phyloP scores from a whole-genome alignment of 2,329 filamentous ascomycete species.

The Talaromyces sp. region DNA sequence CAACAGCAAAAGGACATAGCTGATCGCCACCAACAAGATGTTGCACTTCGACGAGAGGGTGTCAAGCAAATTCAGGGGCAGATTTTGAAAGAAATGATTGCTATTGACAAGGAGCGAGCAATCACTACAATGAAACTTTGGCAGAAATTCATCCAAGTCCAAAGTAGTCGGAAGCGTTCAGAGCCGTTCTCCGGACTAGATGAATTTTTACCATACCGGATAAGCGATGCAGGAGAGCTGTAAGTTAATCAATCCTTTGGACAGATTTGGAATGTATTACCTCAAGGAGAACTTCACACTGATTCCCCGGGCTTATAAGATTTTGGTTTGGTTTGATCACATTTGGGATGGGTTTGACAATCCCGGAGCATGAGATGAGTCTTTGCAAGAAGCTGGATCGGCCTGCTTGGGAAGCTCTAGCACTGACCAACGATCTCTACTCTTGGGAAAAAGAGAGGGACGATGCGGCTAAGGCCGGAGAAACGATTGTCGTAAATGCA shows the following conservation, averaged over 20 bases:
- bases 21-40: not conserved
- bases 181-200: constrained; percentile 24
- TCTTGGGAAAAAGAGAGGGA: constrained; percentile 38
- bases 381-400: constrained; percentile 27
- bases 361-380: constrained; percentile 35
- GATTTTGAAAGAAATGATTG: constrained; percentile 28
- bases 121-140: constrained; percentile 28
- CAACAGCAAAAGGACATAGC: not conserved
- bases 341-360: constrained; percentile 38
- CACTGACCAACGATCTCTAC: constrained; percentile 41
- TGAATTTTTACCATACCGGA: constrained; percentile 29
- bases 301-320: constrained; percentile 20
- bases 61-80: constrained; percentile 21
- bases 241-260: constrained; percentile 13
- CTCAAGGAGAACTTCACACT: not conserved
- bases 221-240: constrained; percentile 29
- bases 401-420: constrained; percentile 30
- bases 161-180: constrained; percentile 16
- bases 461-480: constrained; percentile 23
- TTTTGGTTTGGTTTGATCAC: constrained; percentile 37
- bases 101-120: constrained; percentile 25
- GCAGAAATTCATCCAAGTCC: constrained; percentile 23
- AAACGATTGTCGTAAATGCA: constrained; percentile 34
- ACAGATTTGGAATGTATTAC: not conserved
- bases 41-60: constrained; percentile 21